These are phyloP conservation scores for Penicillium goetzii DNA, from an alignment of 495 filamentous ascomycete genomes.

Conservation along the genomic window DNA sequence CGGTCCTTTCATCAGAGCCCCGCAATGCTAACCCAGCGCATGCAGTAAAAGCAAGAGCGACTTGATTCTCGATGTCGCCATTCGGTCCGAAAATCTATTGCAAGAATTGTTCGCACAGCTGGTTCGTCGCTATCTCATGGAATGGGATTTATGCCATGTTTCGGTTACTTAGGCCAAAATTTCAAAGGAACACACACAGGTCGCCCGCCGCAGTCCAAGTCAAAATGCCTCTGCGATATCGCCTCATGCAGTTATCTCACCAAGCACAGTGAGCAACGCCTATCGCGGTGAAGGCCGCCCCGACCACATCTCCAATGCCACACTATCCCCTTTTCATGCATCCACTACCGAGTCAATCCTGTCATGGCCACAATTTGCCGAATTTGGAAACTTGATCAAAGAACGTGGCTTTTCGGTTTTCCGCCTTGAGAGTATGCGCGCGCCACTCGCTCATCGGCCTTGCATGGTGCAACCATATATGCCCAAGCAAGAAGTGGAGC, in stretches of 20 bases:
- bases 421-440: conserved; percentile 13
- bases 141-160: background rate
- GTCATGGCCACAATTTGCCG: conserved; percentile 21
- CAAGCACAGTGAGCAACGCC: conserved; percentile 6
- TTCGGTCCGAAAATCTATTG: conserved; percentile 20
- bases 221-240: conserved; percentile 7
- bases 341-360: conserved; percentile 27
- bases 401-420: conserved; percentile 14
- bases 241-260: conserved; percentile 13
- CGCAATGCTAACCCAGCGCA: background rate
- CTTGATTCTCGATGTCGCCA: conserved; percentile 24
- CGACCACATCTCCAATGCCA: conserved; percentile 22
- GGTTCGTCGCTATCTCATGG: conserved; percentile 7
- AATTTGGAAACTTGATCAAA: conserved; percentile 13
- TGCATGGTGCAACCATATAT: conserved; percentile 12
- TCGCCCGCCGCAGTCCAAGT: conserved; percentile 3
- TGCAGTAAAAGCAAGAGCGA: conserved; percentile 24
- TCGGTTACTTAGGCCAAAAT: background rate
- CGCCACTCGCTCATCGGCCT: background rate
- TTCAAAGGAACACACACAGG: background rate
- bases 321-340: conserved; percentile 19
- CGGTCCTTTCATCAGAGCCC: background rate
- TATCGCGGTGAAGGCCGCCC: background rate
- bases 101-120: conserved; percentile 19
- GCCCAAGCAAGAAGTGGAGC: conserved; percentile 17